Conservation (phyloP, 208 protist genomes). For the Giardia muris region DNA sequence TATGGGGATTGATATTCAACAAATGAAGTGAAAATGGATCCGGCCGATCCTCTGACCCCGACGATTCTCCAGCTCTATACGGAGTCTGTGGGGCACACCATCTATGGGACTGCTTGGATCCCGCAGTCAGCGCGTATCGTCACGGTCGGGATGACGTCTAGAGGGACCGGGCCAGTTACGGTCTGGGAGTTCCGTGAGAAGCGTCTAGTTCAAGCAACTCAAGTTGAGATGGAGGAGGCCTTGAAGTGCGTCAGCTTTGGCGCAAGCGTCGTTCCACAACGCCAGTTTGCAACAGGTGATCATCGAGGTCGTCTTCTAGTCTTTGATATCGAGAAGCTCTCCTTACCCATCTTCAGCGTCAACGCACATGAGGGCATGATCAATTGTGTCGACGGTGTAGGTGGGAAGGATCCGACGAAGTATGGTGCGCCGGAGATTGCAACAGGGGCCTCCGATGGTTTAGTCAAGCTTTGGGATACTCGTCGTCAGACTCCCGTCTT, state of each 20-base stretch:
- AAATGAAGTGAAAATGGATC: too few relatives aligned
- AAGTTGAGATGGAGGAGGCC: not conserved
- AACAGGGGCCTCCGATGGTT: not conserved
- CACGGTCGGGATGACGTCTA: constrained; percentile 11
- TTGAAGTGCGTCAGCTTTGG: constrained; percentile 24
- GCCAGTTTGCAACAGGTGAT: not conserved
- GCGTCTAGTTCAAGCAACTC: not conserved
- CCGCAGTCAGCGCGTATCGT: constrained; percentile 13
- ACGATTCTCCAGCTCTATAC: constrained; percentile 18
- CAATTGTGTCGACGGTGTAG: constrained; percentile 16
- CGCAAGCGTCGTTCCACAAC: not conserved
- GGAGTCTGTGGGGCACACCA: not conserved
- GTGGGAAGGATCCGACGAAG: not conserved
- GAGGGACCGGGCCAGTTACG: not conserved
- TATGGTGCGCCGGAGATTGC: constrained; percentile 21
- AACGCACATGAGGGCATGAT: constrained; percentile 19
- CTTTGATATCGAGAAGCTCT: constrained; percentile 20
- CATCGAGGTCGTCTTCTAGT: not conserved
- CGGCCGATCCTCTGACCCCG: not conserved
- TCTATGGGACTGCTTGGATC: constrained; percentile 29
- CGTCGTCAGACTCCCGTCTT: not conserved
- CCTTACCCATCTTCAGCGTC: not conserved
- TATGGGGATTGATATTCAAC: too few relatives aligned
- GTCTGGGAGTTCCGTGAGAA: constrained; percentile 12
- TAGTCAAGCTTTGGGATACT: constrained; percentile 27